These are phyloP conservation scores for Penicillium sp. DNA, from an alignment of 2,329 filamentous ascomycete species.

Conservation along the genomic window DNA sequence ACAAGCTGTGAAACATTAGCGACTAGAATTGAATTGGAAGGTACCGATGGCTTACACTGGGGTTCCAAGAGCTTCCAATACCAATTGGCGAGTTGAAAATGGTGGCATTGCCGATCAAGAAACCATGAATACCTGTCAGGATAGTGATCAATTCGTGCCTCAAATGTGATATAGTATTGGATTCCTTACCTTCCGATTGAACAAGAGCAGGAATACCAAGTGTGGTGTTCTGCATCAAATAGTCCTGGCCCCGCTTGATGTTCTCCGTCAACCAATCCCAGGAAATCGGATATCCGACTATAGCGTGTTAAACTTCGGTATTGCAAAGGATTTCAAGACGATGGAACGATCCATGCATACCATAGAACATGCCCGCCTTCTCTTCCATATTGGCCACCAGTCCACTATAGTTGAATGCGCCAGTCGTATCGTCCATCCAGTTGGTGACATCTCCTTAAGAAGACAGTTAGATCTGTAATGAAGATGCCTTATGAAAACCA, in stretches of 20 bases:
- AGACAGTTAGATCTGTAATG: background rate
- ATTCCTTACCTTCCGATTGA: constrained; percentile 62
- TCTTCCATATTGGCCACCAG: constrained; percentile 65
- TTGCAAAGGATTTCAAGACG: background rate
- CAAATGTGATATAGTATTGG: background rate
- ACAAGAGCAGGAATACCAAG: constrained; percentile 71
- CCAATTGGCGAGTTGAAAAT: constrained; percentile 78
- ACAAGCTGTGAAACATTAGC: constrained; percentile 45
- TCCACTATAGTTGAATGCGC: constrained; percentile 66
- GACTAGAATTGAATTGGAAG: background rate
- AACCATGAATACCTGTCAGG: constrained; percentile 60
- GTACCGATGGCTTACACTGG: constrained; percentile 35
- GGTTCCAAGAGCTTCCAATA: constrained; percentile 71
- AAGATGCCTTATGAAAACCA: background rate
- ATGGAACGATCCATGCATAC: constrained; percentile 15
- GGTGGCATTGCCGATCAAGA: constrained; percentile 70
- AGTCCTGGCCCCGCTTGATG: constrained; percentile 67
- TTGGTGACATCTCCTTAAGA: constrained; percentile 65
- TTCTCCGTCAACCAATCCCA: constrained; percentile 64
- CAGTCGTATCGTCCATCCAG: constrained; percentile 69
- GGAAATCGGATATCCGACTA: constrained; percentile 65
- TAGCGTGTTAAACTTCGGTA: background rate
- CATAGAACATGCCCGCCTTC: constrained; percentile 68
- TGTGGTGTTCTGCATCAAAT: constrained; percentile 65
- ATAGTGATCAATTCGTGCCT: background rate